These are phyloP conservation scores for Cyclocybe cylindracea DNA, from an alignment of 768 basidiomycete genomes.

Conservation along the genomic window DNA sequence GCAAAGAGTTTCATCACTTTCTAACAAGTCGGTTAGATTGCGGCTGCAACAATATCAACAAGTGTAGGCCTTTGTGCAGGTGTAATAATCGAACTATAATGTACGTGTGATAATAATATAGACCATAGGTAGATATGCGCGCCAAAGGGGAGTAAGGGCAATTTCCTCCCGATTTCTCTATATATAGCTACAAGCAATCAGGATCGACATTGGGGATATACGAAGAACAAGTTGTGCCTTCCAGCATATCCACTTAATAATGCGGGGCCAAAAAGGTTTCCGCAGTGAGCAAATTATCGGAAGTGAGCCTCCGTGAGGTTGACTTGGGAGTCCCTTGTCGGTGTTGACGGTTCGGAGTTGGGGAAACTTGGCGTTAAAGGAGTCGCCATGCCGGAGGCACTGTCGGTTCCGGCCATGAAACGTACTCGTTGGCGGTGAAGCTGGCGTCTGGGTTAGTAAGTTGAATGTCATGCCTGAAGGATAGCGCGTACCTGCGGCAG, in stretches of 20 bases:
- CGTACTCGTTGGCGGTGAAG: slow-evolving; percentile 83
- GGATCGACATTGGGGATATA: too few relatives aligned
- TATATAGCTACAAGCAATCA: slow-evolving; percentile 26
- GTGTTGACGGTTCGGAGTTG: slow-evolving; percentile 51
- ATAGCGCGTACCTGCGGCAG: slow-evolving; percentile 76
- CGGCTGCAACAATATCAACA: slow-evolving; percentile 57
- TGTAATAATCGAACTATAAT: slow-evolving; percentile 30
- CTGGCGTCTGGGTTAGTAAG: slow-evolving; percentile 35
- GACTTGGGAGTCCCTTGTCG: slow-evolving; percentile 28
- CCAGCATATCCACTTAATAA: too few relatives aligned
- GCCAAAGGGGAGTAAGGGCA: slow-evolving; percentile 14
- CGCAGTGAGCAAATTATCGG: slow-evolving; percentile 17
- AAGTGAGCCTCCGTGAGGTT: slow-evolving; percentile 53
- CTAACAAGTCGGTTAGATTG: slow-evolving; percentile 29
- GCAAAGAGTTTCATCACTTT: not conserved
- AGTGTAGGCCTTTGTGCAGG: slow-evolving; percentile 20
- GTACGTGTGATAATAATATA: slow-evolving; percentile 28
- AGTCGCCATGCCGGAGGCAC: slow-evolving; percentile 64
- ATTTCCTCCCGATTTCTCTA: slow-evolving; percentile 25
- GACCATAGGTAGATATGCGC: slow-evolving; percentile 26
- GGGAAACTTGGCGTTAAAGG: slow-evolving; percentile 63
- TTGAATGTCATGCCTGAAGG: not conserved
- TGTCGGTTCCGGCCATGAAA: slow-evolving; percentile 57
- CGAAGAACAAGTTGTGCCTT: too few relatives aligned
- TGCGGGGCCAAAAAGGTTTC: too few relatives aligned